phyloP scores from a whole-genome alignment of 2,329 filamentous ascomycete species.

The Scorias spongiosa region DNA sequence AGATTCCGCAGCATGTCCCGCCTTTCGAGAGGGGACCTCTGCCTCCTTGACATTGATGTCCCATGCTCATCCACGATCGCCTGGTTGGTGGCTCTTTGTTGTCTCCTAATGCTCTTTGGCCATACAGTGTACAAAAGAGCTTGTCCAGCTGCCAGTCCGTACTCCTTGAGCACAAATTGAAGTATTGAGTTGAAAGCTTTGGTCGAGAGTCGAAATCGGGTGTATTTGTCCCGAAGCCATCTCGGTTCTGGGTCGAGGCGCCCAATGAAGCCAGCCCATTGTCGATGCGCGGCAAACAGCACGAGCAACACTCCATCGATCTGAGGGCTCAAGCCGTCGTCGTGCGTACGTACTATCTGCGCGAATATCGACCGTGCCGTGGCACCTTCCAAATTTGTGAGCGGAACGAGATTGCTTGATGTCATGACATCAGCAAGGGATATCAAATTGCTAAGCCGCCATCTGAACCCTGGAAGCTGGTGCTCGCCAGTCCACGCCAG shows the following conservation, averaged over 20 bases:
- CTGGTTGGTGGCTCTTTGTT: neutral
- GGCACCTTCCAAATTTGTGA: neutral
- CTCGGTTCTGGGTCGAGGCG: neutral
- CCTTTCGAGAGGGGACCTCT: constrained; percentile 2
- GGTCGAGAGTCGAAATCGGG: constrained; percentile 3
- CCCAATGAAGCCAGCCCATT: neutral
- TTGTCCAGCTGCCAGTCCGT: constrained; percentile 33
- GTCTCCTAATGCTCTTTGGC: constrained; percentile 12
- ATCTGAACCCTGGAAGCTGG: neutral
- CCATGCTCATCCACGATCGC: neutral
- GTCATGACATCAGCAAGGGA: neutral
- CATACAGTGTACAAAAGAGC: constrained; percentile 33
- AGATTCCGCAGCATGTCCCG: constrained; percentile 4
- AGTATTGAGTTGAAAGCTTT: constrained; percentile 38
- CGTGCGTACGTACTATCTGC: neutral
- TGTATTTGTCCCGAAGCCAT: neutral
- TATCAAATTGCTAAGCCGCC: neutral
- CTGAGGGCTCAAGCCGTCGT: neutral
- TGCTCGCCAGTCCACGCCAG: constrained; percentile 10
- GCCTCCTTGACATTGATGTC: neutral
- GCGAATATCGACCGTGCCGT: neutral
- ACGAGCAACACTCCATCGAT: neutral
- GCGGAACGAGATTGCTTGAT: neutral
- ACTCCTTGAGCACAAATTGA: constrained; percentile 35
- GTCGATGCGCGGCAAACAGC: neutral